Base-by-base conservation (phyloP, 768 basidiomycete species). In the Hericium rajendrae region DNA sequence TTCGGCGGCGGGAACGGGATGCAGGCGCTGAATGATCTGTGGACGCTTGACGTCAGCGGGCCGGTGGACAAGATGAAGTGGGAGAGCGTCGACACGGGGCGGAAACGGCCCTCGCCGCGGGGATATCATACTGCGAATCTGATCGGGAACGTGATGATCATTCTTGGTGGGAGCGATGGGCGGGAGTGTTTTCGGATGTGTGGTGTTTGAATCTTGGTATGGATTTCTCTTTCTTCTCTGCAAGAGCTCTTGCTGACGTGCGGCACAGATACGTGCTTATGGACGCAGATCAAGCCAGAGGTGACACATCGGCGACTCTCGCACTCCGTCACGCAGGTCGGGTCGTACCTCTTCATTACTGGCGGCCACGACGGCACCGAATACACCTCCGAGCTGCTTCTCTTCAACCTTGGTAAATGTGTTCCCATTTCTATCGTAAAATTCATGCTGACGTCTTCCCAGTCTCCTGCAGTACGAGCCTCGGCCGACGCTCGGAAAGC, bases 1-100 rank as follows among this genome's bases (percentile, higher is more conserved):
- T 97, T 95, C 64, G 94, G 93, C 8, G 93, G 94, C n/a, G 94
- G 94, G 2, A 94, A 92, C 58, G 94, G 94, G 0, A 75, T 86
- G 73, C 81, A 80, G n/a, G 93, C 94, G 0, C 75, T 97, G 56
- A 90, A 91, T 63, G 94, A 97, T 68, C 73, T 94, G 18, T 95
- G 93, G 92, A 82, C 86, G 15, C 73, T 95, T 22, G 91, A 95
- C 57, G 81, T 87, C 38, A 72, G 75, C 53, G 63, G 70, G 43
- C 66, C 67, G 26, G 56, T 70, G 4, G 71, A 74, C 4, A 68
- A 69, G 46, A 70, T 86, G 70, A 73, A 72, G 32, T 88, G 86
- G 88, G 75, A 78, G 43, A 69, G 83, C 60, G 64, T 91, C 49
- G 63, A 78, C 63, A 64, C 67, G 0, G 83, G 85, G 0, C 72